Evolutionary conservation across 176 grass and related monocot species (phyloP).

Genomic region (Rhynchospora breviuscula): DNA sequence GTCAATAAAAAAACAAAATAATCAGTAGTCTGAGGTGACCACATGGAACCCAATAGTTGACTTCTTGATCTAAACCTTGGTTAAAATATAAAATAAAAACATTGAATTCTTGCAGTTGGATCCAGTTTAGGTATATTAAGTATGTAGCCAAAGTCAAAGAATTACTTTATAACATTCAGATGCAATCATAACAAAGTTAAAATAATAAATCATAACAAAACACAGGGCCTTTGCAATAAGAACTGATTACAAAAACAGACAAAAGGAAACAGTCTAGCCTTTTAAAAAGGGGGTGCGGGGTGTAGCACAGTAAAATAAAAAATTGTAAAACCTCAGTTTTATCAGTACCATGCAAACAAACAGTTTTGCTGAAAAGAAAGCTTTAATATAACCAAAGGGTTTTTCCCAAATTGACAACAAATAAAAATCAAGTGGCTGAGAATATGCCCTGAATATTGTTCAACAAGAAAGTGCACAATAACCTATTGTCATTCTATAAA

Average conservation of each 20-base stretch:
- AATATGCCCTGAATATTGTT: not conserved
- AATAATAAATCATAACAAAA: not conserved
- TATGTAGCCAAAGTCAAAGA: not conserved
- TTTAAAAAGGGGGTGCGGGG: too few relatives aligned
- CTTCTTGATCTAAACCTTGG: not conserved
- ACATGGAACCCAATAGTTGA: not conserved
- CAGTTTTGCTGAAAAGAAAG: not conserved
- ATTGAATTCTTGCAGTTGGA: not conserved
- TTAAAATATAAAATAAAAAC: not conserved
- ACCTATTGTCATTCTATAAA: not conserved
- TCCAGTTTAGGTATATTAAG: not conserved
- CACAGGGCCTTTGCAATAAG: not conserved
- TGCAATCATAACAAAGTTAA: not conserved
- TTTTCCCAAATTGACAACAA: not conserved
- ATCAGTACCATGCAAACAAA: not conserved
- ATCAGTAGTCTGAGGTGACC: not conserved
- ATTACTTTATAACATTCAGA: not conserved
- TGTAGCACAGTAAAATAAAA: not conserved
- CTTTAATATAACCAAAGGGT: not conserved
- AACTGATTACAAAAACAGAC: not conserved
- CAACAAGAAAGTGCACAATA: not conserved
- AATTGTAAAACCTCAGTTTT: not conserved
- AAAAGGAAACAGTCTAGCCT: not conserved
- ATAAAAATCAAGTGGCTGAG: not conserved
- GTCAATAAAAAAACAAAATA: not conserved